Conservation (phyloP, 768 basidiomycete genomes). For the Termitomyces sp. region DNA sequence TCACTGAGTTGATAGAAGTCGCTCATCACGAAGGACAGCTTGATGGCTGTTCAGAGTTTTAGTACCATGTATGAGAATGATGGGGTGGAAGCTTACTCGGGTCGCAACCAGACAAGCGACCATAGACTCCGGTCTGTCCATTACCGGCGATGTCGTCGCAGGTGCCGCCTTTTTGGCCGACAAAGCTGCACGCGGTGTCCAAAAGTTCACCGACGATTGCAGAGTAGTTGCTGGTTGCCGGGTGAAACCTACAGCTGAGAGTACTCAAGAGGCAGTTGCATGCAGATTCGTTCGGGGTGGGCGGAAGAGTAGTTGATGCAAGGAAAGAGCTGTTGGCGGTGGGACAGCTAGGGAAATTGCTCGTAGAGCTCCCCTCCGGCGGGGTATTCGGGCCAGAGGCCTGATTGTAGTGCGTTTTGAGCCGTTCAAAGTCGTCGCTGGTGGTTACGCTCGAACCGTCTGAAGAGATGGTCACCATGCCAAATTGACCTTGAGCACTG, state of each 20-base stretch:
- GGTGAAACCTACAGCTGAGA: slow-evolving; percentile 74
- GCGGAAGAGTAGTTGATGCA: slow-evolving; percentile 70
- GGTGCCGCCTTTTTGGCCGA: slow-evolving; percentile 56
- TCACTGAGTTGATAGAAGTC: slow-evolving; percentile 67
- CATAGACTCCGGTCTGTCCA: slow-evolving; percentile 75
- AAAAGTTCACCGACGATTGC: slow-evolving; percentile 58
- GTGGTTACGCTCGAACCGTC: slow-evolving; percentile 67
- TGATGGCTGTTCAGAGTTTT: slow-evolving; percentile 47
- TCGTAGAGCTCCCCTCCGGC: slow-evolving; percentile 34
- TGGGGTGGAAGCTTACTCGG: slow-evolving; percentile 50
- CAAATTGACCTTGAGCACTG: slow-evolving; percentile 74
- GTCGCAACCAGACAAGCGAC: slow-evolving; percentile 72
- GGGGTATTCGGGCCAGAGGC: slow-evolving; percentile 66
- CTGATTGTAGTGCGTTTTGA: slow-evolving; percentile 57
- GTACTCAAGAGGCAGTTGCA: slow-evolving; percentile 71
- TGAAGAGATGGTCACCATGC: slow-evolving; percentile 75
- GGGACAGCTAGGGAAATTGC: slow-evolving; percentile 65
- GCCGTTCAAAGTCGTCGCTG: slow-evolving; percentile 62
- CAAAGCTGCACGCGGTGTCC: slow-evolving; percentile 71
- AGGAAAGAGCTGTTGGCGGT: slow-evolving; percentile 52
- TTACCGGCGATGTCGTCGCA: slow-evolving; percentile 72
- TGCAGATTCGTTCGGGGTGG: slow-evolving; percentile 79
- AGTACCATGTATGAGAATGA: slow-evolving; percentile 7
- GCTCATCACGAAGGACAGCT: slow-evolving; percentile 82
- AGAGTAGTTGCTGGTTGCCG: slow-evolving; percentile 56